A percentile compares a stretch with the other conserved stretches of the same genome.
Conservation (phyloP, 139 green algal genomes). For the Micromonas pusilla region DNA sequence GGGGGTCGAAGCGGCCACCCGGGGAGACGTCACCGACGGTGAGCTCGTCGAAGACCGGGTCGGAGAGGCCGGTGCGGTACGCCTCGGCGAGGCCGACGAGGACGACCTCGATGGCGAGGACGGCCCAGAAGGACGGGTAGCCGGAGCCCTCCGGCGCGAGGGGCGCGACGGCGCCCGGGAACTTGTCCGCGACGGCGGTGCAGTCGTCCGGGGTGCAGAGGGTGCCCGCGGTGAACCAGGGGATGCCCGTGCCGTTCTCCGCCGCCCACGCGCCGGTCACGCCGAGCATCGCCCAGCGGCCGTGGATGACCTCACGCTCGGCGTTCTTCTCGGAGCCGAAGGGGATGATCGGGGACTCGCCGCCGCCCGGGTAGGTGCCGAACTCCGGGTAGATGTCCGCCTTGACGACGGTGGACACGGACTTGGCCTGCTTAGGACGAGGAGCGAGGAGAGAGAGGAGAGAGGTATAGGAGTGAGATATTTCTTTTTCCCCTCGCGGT, state of each 20-base stretch:
- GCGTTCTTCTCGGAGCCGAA: conserved; percentile 33
- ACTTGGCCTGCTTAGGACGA: conserved; percentile 12
- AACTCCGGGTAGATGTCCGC: conserved; percentile 32
- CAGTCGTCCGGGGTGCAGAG: conserved; percentile 35
- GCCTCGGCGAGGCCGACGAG: conserved; percentile 27
- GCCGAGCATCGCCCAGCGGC: conserved; percentile 79
- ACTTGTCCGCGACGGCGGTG: conserved; percentile 30
- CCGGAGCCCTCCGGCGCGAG: conserved; percentile 31
- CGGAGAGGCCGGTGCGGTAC: conserved; percentile 30
- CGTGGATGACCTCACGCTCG: conserved; percentile 56
- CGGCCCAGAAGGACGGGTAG: conserved; percentile 30
- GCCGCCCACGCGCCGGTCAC: conserved; percentile 53
- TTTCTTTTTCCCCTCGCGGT: no score
- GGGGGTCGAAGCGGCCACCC: conserved; percentile 32
- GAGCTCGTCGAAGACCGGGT: conserved; percentile 26
- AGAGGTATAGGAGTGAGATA: neutral
- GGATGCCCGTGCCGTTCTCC: conserved; percentile 34
- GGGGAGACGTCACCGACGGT: conserved; percentile 30
- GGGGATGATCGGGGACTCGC: conserved; percentile 31
- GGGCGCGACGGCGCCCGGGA: conserved; percentile 32
- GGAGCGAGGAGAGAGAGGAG: neutral
- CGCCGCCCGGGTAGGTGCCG: conserved; percentile 29
- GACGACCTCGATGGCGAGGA: conserved; percentile 25
- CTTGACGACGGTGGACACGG: conserved; percentile 17
- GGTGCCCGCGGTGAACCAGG: conserved; percentile 31